phyloP scores from a whole-genome alignment of 441 rosid genomes.

The Pelargonium australe region DNA sequence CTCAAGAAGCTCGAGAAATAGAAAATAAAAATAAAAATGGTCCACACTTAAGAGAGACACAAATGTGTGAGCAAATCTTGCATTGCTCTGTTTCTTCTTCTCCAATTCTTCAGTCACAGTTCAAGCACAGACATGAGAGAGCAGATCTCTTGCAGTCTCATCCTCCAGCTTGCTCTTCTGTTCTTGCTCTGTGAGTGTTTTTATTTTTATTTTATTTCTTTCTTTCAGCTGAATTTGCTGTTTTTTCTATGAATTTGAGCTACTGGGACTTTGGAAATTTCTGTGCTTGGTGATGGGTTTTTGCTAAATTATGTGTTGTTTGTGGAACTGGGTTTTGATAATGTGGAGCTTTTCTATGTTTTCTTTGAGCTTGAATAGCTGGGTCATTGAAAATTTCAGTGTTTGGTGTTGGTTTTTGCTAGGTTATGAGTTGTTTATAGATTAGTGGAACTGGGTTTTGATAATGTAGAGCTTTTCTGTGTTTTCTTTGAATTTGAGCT shows the following conservation, averaged over 20 bases:
- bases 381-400: background rate
- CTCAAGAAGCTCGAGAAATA: too few species aligned
- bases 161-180: conserved; percentile 15
- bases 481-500: too few species aligned
- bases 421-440: too few species aligned
- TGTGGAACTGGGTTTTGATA: too few species aligned
- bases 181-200: conserved; percentile 22
- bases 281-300: too few species aligned
- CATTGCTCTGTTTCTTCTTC: background rate
- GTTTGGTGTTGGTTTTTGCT: background rate
- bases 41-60: background rate
- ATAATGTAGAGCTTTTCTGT: too few species aligned
- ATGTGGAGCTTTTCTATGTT: background rate
- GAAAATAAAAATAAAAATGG: too few species aligned
- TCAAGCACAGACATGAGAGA: conserved; percentile 19
- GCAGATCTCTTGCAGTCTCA: background rate
- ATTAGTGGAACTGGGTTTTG: too few species aligned
- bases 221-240: background rate
- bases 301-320: too few species aligned
- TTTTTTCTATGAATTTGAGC: background rate
- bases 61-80: conserved; percentile 3
- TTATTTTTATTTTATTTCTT: background rate
- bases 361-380: background rate
- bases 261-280: too few species aligned
- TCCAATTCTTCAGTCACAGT: background rate